phyloP scores from a whole-genome alignment of 148 eudicot genomes.

The Camellia lanceoleosa region DNA sequence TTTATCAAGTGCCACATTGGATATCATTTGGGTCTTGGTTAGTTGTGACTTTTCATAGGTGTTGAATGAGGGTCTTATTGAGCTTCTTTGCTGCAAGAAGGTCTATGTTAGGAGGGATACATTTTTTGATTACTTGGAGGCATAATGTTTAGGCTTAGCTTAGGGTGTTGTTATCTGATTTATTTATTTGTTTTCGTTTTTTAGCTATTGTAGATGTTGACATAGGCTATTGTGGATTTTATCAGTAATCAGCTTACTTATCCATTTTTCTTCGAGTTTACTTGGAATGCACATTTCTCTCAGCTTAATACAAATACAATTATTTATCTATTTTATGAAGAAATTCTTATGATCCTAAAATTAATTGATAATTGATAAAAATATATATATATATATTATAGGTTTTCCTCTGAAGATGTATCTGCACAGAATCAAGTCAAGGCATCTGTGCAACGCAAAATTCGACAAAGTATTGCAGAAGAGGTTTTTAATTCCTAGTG shows the following conservation, averaged over 20 bases:
- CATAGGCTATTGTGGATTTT: too few species aligned
- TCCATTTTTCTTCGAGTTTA: background rate
- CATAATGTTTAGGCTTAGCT: too few species aligned
- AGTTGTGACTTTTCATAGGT: background rate
- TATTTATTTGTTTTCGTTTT: background rate
- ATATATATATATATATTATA: conserved; percentile 11
- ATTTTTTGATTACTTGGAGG: background rate
- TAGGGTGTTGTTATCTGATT: background rate
- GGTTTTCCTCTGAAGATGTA: conserved; percentile 90
- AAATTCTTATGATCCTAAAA: background rate
- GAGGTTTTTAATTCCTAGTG: conserved; percentile 44
- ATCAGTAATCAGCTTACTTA: too few species aligned
- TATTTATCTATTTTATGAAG: background rate
- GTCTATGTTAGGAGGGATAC: background rate
- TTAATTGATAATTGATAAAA: background rate
- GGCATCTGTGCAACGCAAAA: conserved; percentile 91
- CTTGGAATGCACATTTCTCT: background rate
- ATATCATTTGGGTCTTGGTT: background rate
- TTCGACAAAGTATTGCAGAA: conserved; percentile 88
- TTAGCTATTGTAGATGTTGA: background rate
- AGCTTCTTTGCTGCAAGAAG: background rate
- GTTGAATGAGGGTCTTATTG: background rate
- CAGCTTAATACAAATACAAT: background rate
- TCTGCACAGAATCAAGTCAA: conserved; percentile 99
- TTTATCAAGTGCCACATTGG: background rate